Evolutionary conservation across 2,329 filamentous ascomycete genomes (phyloP), one percentile per base, ranked within the genome.

Genomic region (Arthroderma uncinatum): DNA sequence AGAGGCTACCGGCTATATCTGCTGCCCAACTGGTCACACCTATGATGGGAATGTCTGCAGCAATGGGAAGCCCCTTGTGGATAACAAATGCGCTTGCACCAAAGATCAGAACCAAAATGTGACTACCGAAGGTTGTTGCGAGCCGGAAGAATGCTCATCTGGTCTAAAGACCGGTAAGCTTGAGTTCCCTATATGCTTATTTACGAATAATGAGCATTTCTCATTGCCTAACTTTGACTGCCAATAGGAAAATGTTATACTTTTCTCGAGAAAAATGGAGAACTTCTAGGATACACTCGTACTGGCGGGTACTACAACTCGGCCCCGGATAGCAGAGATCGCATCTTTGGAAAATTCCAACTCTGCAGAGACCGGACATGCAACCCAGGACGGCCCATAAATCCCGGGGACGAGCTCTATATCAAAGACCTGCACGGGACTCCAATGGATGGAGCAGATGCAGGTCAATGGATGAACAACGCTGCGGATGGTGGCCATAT

Each of bases 401-500:
- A 55, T 36, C 8, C 53, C 23, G 53, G 53, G 8, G 53, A 55
- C 37, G 53, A 44, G 37, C 25, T 55, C n/a, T 40, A 42, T 30
- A 55, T 55, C 53, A 55, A 55, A 42, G 53, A 55, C 28, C 19
- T 55, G 9, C 36, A 55, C 37, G 53, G 53, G n/a, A 44, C 39
- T 12, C 53, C 53, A 19, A 55, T 42, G 36, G 39, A 40, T n/a
- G 53, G 53, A 40, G 25, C 37, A 21, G 39, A 42, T 28, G 53
- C 53, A 55, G 53, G 53, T 6, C 39, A 44, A 36, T 55, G 53
- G 53, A 28, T 55, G 53, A 44, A 55, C 14, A 42, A 55, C 36
- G 19, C 39, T 6, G 25, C 36, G 2, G 39, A 55, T 25, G 53
- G 53, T 16, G 9, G 19, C 14, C 53, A 55, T 44, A 55, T 55